Base-by-base conservation (phyloP, 495 filamentous ascomycete genomes). In the Aspergillus steynii region DNA sequence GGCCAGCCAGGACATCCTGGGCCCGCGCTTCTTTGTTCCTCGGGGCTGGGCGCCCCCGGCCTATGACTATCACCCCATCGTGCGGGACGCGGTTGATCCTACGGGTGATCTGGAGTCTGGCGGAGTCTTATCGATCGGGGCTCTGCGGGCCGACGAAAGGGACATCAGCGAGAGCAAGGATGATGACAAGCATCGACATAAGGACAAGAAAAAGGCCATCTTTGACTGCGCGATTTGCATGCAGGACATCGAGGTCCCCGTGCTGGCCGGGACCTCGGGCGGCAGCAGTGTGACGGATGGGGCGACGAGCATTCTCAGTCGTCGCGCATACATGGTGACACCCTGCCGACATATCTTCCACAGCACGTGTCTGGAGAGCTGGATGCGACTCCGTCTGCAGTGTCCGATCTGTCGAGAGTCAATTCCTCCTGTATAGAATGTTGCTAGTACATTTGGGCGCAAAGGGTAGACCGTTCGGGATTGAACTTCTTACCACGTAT, bases 341-440 rank as follows among this genome's bases (percentile, higher is more conserved):
- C 94, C 95, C 37, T 99, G 95, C 71, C 82, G 92, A 56, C 95
- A 99, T 78, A 93, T 97, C 28, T 99, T 98, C 71, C 95, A 99
- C 70, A 96, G 89, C 51, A 80, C 85, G 54, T 99, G 95, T 71
- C 79, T 99, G 68, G 93, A 98, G 74, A 93, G 92, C 42, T 98
- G 95, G 95, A 96, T 97, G 90, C 83, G 88, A 67, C 91, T 93
- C 70, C 78, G 95, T 58, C 73, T 99, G 69, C 91, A 95, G 75
- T 99, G 95, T 80, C 95, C 95, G 5, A 97, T 97, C 65, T 99
- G 95, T 77, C 84, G 95, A 67, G 94, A 97, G 77, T 85, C 86
- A 63, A 74, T 97, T 64, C 92, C 92, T 57, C 90, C 93, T 58
- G 76, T 96, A 69, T 97, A 82, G 55, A 62, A 62, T 56, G 20